phyloP scores from a whole-genome alignment of 768 basidiomycete species.

The Suillus variegatus region DNA sequence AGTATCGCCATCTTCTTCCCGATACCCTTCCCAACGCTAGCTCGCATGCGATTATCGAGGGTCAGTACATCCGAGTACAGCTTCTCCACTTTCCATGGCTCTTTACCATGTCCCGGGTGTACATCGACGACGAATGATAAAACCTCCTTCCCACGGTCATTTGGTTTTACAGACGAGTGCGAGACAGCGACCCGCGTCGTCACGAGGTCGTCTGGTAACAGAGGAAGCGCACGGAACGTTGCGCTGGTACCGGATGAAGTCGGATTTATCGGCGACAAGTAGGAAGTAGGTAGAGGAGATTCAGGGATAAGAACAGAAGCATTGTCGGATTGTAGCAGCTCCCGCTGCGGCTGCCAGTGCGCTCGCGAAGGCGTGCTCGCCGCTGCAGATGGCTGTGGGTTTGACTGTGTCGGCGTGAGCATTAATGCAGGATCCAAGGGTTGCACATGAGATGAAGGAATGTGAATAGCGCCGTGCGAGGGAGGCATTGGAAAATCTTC shows the following conservation, averaged over 20 bases:
- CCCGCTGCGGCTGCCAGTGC: conserved; percentile 24
- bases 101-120: conserved; percentile 68
- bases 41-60: conserved; percentile 77
- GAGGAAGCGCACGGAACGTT: conserved; percentile 71
- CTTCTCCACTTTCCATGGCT: conserved; percentile 86
- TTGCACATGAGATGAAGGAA: conserved; percentile 8
- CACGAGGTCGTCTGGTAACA: conserved; percentile 71
- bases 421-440: conserved; percentile 9
- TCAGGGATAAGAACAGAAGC: conserved; percentile 22
- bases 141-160: conserved; percentile 90
- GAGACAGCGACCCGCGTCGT: conserved; percentile 71
- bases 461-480: conserved; percentile 23
- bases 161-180: conserved; percentile 82
- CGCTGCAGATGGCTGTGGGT: conserved; percentile 19
- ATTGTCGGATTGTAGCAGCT: conserved; percentile 23
- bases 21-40: conserved; percentile 55
- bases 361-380: conserved; percentile 20
- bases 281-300: conserved; percentile 32
- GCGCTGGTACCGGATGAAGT: conserved; percentile 32
- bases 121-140: conserved; percentile 85
- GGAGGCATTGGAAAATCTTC: conserved; percentile 58
- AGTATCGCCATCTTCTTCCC: conserved; percentile 78
- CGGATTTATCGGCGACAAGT: conserved; percentile 28
- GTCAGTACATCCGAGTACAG: conserved; percentile 90
- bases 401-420: conserved; percentile 20